Base-by-base conservation (phyloP, 1,139 yeast species). In the Taphrina communis region DNA sequence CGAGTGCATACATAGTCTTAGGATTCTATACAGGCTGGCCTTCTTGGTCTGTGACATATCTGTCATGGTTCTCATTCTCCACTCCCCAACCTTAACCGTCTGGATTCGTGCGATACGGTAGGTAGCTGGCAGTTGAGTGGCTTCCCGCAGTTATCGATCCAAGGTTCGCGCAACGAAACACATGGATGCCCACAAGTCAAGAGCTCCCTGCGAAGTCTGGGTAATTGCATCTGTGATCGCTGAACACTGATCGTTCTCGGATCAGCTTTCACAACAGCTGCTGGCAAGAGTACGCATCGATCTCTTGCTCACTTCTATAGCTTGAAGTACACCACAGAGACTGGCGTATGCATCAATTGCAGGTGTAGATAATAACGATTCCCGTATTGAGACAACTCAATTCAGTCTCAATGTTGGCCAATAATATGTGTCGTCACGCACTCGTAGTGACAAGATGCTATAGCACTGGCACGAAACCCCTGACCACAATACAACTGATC, bases 401-500 rank as follows among this genome's bases (percentile, higher is more conserved):
- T 2, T 25, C 4, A 39, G 14, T 14, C 14, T 3, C 14, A 9
- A 44, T 44, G 48, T 7, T 44, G 48, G 19, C n/a, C n/a, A 12
- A n/a, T 17, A 12, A 14, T 1, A 12, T 44, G 8, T 44, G 48
- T n/a, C 48, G 48, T 44, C 48, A 17, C 19, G 12, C 48, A 12
- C n/a, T 14, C 19, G 8, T 44, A 5, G 2, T n/a, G 8, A 44
- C 48, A 14, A 14, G 48, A 12, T 8, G n/a, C 8, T 6, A 11
- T 19, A 44, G 48, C 48, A 44, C 48, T 44, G 48, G 48, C 12
- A n/a, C 48, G 6, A 50, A 25, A n/a, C 21, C 56, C 8, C 52
- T 62, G 35, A 53, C 67, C 21, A 63, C 59, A 7, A 53, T 63
- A 31, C 58, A 63, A 48, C 58, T 65, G 21, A 65, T 65, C 57